phyloP scores from a whole-genome alignment of 495 filamentous ascomycete genomes.

The Podospora didyma region DNA sequence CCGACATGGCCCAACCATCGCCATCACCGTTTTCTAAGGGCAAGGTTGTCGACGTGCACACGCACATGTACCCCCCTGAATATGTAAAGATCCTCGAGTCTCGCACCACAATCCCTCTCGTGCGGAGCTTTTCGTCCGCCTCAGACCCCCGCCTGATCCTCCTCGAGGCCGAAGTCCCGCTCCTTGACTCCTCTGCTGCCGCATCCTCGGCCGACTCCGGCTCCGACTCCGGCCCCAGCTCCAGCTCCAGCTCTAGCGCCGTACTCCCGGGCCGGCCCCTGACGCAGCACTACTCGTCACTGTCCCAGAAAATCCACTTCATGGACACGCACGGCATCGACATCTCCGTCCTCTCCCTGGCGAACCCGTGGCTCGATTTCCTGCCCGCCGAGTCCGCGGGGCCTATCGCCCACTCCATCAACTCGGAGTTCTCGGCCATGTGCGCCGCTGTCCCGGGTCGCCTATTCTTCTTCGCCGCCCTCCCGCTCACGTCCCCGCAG shows the following conservation, averaged over 20 bases:
- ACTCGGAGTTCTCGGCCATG: slow-evolving; percentile 68
- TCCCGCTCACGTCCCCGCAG: slow-evolving; percentile 69
- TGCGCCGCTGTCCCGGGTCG: slow-evolving; percentile 56
- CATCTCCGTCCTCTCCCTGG: slow-evolving; percentile 81
- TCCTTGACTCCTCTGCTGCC: slow-evolving; percentile 47
- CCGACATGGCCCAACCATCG: slow-evolving; percentile 11
- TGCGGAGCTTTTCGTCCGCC: slow-evolving; percentile 62
- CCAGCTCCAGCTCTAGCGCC: too few species aligned
- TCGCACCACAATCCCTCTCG: slow-evolving; percentile 72
- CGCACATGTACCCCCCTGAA: slow-evolving; percentile 84
- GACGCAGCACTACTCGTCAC: slow-evolving; percentile 68
- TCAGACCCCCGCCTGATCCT: slow-evolving; percentile 71
- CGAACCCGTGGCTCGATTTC: slow-evolving; percentile 96
- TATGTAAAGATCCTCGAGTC: slow-evolving; percentile 79
- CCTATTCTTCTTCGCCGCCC: slow-evolving; percentile 75
- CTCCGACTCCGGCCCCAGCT: too few species aligned
- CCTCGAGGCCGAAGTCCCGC: slow-evolving; percentile 60
- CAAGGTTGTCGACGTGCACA: slow-evolving; percentile 81
- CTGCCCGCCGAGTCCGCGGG: slow-evolving; percentile 58
- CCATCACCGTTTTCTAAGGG: neutral
- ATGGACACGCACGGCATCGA: slow-evolving; percentile 82
- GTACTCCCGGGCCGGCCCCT: slow-evolving; percentile 64
- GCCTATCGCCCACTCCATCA: slow-evolving; percentile 60
- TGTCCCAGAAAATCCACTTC: slow-evolving; percentile 72
- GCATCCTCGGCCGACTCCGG: slow-evolving; percentile 3